phyloP scores from a whole-genome alignment of 768 basidiomycete genomes.

The Holtermannia corniformis region DNA sequence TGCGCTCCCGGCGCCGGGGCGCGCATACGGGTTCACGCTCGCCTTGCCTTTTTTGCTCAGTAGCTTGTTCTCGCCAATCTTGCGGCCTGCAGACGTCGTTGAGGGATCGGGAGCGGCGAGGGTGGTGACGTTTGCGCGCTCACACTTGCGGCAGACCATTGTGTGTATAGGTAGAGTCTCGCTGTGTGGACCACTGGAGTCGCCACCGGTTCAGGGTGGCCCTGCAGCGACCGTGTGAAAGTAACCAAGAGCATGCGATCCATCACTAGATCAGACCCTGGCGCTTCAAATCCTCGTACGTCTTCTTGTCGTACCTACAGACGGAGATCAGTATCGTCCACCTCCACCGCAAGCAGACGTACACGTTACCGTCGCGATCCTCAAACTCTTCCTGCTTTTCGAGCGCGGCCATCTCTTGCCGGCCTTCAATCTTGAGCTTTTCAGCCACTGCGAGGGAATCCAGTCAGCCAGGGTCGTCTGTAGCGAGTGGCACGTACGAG shows the following conservation, averaged over 20 bases:
- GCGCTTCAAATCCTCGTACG: slow-evolving; percentile 93
- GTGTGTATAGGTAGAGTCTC: slow-evolving; percentile 2
- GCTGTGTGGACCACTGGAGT: background rate
- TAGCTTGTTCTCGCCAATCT: slow-evolving; percentile 42
- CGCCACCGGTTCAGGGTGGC: background rate
- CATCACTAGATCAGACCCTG: background rate
- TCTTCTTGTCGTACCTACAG: slow-evolving; percentile 81
- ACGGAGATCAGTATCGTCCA: background rate
- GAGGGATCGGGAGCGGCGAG: slow-evolving; percentile 41
- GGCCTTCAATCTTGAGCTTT: slow-evolving; percentile 93
- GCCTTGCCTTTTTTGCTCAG: slow-evolving; percentile 30
- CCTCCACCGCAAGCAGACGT: background rate
- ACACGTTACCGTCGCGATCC: slow-evolving; percentile 93
- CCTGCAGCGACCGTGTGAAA: background rate
- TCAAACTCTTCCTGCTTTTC: slow-evolving; percentile 98
- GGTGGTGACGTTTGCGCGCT: slow-evolving; percentile 36
- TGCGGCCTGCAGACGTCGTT: slow-evolving; percentile 34
- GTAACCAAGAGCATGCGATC: background rate
- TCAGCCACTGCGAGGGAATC: slow-evolving; percentile 63
- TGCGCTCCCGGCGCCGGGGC: background rate
- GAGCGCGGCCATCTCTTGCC: slow-evolving; percentile 81
- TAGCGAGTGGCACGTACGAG: slow-evolving; percentile 53
- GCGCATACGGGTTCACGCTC: slow-evolving; percentile 16
- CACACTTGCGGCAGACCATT: slow-evolving; percentile 44
- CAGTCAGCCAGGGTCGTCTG: background rate